Evolutionary conservation across 164 flowering plant genomes (phyloP).

Genomic region (Macadamia tetraphylla): DNA sequence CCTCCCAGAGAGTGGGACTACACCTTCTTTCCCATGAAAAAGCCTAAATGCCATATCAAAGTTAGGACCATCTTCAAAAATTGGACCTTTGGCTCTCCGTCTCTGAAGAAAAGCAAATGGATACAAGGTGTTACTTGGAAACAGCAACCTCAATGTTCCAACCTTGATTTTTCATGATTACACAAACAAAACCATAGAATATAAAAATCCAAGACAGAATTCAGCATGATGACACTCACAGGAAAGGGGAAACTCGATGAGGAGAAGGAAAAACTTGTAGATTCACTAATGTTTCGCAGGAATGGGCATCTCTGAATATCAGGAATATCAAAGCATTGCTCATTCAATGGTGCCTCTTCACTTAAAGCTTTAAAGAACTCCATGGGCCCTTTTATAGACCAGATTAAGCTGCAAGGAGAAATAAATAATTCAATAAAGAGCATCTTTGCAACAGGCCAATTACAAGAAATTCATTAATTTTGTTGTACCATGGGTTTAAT

Average conservation of each 20-base stretch:
- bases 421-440: not conserved
- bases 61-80: constrained; percentile 95
- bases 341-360: constrained; percentile 30
- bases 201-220: not conserved
- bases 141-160: not conserved
- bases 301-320: constrained; percentile 75
- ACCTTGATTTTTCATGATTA: too few species aligned
- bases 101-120: constrained; percentile 30
- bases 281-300: constrained; percentile 84
- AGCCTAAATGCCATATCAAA: constrained; percentile 89
- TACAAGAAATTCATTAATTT: too few species aligned
- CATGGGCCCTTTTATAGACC: constrained; percentile 26
- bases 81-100: constrained; percentile 70
- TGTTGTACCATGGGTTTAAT: too few species aligned
- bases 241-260: constrained; percentile 43
- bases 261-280: constrained; percentile 74
- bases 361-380: constrained; percentile 41
- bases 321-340: constrained; percentile 21
- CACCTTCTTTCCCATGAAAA: constrained; percentile 94
- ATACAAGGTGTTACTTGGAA: not conserved
- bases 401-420: constrained; percentile 20
- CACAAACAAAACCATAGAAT: too few species aligned
- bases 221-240: constrained; percentile 27
- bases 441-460: not conserved
- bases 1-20: constrained; percentile 86